phyloP scores from a whole-genome alignment of 2,329 filamentous ascomycete species.

The Sclerotinia borealis region DNA sequence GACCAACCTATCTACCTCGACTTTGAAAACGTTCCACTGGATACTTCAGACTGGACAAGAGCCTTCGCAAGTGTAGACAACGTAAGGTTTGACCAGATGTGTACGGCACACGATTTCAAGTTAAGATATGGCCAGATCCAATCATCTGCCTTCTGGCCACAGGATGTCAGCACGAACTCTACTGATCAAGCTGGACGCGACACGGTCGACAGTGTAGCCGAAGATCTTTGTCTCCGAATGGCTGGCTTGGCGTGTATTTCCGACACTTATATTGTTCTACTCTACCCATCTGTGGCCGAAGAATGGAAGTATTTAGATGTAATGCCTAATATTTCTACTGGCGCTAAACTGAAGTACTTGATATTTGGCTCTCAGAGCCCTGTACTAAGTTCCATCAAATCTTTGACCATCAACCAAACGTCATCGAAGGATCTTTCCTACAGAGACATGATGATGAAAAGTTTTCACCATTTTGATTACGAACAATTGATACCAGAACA shows the following conservation, averaged over 20 bases:
- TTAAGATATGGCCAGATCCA: conserved; percentile 11
- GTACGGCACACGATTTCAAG: conserved; percentile 26
- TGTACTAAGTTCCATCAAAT: neutral
- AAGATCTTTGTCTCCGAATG: conserved; percentile 20
- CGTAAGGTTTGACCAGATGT: conserved; percentile 20
- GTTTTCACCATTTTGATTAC: conserved; percentile 22
- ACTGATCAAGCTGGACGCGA: conserved; percentile 9
- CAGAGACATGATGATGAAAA: conserved; percentile 5
- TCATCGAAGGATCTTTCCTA: neutral
- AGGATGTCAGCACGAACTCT: conserved; percentile 14
- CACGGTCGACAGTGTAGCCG: conserved; percentile 16
- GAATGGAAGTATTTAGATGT: conserved; percentile 29
- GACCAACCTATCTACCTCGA: neutral
- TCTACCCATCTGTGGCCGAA: conserved; percentile 24
- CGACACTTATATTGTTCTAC: conserved; percentile 21
- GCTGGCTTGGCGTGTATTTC: conserved; percentile 21
- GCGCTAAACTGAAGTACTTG: conserved; percentile 22
- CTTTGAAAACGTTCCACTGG: neutral
- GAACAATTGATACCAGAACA: conserved; percentile 16
- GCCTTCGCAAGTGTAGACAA: neutral
- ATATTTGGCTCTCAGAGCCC: conserved; percentile 19
- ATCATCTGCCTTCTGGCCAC: conserved; percentile 14
- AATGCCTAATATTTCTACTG: neutral
- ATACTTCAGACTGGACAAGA: neutral
- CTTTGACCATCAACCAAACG: neutral